Base-by-base conservation (phyloP, 306 rosid species). In the Geum urbanum region DNA sequence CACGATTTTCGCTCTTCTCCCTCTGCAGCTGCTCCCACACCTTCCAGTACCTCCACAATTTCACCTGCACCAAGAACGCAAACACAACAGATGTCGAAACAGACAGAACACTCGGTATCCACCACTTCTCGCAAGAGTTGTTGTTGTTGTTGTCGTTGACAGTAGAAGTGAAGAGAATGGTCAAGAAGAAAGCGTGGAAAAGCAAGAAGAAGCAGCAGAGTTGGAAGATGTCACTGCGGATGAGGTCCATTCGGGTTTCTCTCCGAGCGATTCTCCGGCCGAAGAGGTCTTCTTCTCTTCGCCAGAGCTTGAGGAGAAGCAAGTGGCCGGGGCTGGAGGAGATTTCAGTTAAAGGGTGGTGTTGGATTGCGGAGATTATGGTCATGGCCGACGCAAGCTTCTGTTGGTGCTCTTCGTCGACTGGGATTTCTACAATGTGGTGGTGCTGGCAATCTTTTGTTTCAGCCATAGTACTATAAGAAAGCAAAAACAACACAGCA, bases 221-320 rank as follows among this genome's bases (percentile, higher is more conserved):
- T 59, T 87, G 96, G 64, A 94, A 94, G 55, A 94, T 79, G 39
- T 88, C 92, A 9, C 83, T 78, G 73, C 58, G 77, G 14, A 80
- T 65, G 0, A 91, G 80, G 57, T 82, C 88, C 82, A 94, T 27
- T 79, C 88, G 54, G 19, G 88, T 70, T 63, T 91, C 96, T 57
- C 80, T 87, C 0, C 67, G 73, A 0, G 87, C 76, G 1, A 91
- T 84, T 10, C 87, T 73, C 16, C 80, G 74, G 48, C 88, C 87
- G 16, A 74, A 84, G 46, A 94, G 77, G 32, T 84, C 82, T 59
- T 94, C 99, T 37, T 91, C 91, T 74, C 99, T 86, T 27, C 89
- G 96, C 92, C 92, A 89, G 45, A 94, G 96, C 78, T 89, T 94
- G 19, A 94, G 84, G 16, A 91, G 95, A 60, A 94, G 57, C 49